Base-by-base conservation (phyloP, 805 yeast species). In the Torulaspora franciscae region DNA sequence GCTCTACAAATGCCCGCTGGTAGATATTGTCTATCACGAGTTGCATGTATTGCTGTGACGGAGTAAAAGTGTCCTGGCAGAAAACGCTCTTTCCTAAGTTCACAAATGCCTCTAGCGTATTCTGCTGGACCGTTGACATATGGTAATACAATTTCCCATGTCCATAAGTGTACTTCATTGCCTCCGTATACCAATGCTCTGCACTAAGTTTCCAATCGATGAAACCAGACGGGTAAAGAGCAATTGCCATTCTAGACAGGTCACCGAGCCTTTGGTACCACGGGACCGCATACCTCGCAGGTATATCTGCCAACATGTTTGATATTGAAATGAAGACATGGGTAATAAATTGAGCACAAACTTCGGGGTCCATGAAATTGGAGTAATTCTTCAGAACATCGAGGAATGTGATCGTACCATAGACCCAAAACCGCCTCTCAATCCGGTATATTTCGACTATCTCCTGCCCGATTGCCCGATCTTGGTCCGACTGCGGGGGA, bases 211-310 rank as follows among this genome's bases (percentile, higher is more conserved):
- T 84, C 96, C 96, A 87, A 63, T 87, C 95, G 51, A 85, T 84
- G 59, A 77, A 83, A 40, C 83, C 76, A 1, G 89, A 81, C 6
- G 89, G 82, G 56, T 85, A 85, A 34, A 86, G 68, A 0, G 95
- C 93, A 54, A 87, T 85, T 8, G 95, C 91, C 89, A 87, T 85
- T 58, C 95, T 69, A 28, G 91, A 82, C 51, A 87, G 68, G 61
- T 87, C 96, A 28, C 95, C 96, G 41, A 87, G 66, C 58, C 88
- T 83, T 62, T 87, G 95, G 24, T 81, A 75, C 96, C 96, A 87
- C 7, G 67, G 66, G 11, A 61, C 61, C 6, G 64, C 55, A 49
- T 62, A 65, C 45, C 58, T 62, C 27, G 60, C 57, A 9, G 69
- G 68, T 10, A 65, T 49, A 46, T 70, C 73, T 1, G 65, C 63